Evolutionary conservation across 2,329 filamentous ascomycete genomes (phyloP), one percentile per base, ranked within the genome.

Genomic region (Blastomyces silverae): DNA sequence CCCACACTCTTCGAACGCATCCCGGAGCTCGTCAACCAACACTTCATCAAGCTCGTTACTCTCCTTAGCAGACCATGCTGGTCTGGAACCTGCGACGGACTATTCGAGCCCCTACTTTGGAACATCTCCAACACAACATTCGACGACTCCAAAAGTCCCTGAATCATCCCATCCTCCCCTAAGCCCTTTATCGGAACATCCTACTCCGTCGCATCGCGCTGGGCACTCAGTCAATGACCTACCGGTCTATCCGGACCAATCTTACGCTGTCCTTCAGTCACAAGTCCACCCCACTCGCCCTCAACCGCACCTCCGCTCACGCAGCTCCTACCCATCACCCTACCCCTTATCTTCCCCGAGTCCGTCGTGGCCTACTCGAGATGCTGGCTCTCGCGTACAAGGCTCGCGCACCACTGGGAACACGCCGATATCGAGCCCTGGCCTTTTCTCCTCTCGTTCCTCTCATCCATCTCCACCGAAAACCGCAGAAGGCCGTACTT

Each of bases 181-280:
- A 7, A 69, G 66, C 46, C 66, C 67, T 7, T 31, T 69, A 44
- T 63, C 67, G 8, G 67, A 69, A 55, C 42, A 64, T 61, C 53
- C 67, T 63, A 56, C 65, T 68, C 57, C 60, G 52, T 31, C 62
- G 64, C 13, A 64, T 65, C 13, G 64, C 58, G 70, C 75, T 61
- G 65, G 61, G 62, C 48, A 67, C 64, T 59, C 62, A 17, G 60
- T 71, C 13, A 53, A 68, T 59, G 77, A 80, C 57, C 75, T 77
- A 52, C 79, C 80, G 3, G 75, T 78, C 25, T 82, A 81, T 66
- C 80, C 80, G 28, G 77, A 81, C 67, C 80, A 81, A 66, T 81
- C 79, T 39, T 81, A 81, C 70, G 77, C 77, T 57, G 76, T 77
- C 31, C 71, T 81, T 39, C 79, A 81, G 66, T 75, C 72, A 20